These are phyloP conservation scores for Diatrype stigma DNA, from an alignment of 2,329 filamentous ascomycete species.

Conservation along the genomic window DNA sequence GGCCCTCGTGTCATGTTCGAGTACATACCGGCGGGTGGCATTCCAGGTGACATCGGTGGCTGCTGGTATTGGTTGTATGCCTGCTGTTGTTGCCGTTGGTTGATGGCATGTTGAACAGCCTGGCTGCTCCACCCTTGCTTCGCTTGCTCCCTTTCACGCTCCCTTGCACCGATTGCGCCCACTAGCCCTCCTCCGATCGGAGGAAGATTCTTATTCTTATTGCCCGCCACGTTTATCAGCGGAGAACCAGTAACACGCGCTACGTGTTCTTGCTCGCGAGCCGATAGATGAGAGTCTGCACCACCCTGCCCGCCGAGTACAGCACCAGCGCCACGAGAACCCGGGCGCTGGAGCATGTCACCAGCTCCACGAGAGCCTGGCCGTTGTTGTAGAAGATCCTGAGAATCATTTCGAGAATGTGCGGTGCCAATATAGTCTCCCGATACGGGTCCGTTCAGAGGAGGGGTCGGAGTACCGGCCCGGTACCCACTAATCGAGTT, in stretches of 20 bases:
- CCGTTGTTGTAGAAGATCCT: conserved; percentile 35
- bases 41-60: conserved; percentile 16
- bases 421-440: conserved; percentile 33
- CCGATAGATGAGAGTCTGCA: conserved; percentile 65
- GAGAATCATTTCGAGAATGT: conserved; percentile 45
- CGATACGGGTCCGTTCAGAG: conserved; percentile 37
- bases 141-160: conserved; percentile 71
- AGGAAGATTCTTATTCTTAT: conserved; percentile 41
- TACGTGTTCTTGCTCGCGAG: conserved; percentile 85
- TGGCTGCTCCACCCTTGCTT: conserved; percentile 66
- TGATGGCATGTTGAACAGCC: conserved; percentile 69
- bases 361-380: conserved; percentile 58
- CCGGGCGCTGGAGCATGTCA: conserved; percentile 38
- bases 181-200: conserved; percentile 61
- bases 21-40: conserved; percentile 28
- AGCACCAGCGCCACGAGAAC: conserved; percentile 50
- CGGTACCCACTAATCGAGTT: conserved; percentile 39
- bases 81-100: conserved; percentile 58
- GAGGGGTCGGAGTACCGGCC: conserved; percentile 38
- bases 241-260: conserved; percentile 76
- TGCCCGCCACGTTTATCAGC: conserved; percentile 63
- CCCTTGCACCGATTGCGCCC: conserved; percentile 73
- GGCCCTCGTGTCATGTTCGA: conserved; percentile 24
- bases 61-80: conserved; percentile 34
- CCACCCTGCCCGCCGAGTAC: conserved; percentile 40